Conservation (phyloP, 2,329 filamentous ascomycete genomes). For the Chaetomiaceae sp. region DNA sequence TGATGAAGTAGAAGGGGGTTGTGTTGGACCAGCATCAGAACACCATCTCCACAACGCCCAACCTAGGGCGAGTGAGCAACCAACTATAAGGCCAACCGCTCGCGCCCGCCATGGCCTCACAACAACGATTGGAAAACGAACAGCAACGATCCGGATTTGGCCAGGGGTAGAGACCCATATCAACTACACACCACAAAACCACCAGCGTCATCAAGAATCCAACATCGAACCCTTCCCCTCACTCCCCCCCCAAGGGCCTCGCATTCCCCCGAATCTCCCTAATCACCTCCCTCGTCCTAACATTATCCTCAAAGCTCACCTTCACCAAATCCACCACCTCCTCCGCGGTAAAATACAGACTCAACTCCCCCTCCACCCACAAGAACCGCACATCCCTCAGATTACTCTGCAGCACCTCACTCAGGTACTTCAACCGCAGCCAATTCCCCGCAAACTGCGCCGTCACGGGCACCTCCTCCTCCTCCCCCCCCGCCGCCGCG, state of each 20-base stretch:
- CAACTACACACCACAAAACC: no score
- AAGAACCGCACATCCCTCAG: constrained; percentile 58
- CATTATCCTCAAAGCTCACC: constrained; percentile 61
- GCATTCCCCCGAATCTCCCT: constrained; percentile 53
- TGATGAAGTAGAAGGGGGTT: no score
- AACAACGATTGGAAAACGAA: no score
- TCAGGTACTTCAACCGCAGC: constrained; percentile 61
- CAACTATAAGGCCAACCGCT: no score
- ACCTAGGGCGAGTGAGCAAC: no score
- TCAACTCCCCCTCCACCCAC: constrained; percentile 63
- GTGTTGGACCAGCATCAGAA: no score
- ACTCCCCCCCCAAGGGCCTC: constrained; percentile 32
- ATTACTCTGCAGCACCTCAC: constrained; percentile 63
- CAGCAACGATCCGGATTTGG: no score
- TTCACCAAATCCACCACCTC: constrained; percentile 61
- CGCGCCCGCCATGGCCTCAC: no score
- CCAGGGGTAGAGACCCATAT: no score
- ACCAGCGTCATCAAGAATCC: no score
- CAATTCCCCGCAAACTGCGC: constrained; percentile 58
- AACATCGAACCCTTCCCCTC: no score
- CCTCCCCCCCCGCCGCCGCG: constrained; percentile 24
- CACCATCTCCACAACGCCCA: no score
- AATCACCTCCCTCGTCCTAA: constrained; percentile 54
- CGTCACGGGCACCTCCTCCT: constrained; percentile 47
- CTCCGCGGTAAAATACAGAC: constrained; percentile 56